Base-by-base conservation (phyloP, 1,284 basidiomycete genomes). In the Rhodotorula sp. region DNA sequence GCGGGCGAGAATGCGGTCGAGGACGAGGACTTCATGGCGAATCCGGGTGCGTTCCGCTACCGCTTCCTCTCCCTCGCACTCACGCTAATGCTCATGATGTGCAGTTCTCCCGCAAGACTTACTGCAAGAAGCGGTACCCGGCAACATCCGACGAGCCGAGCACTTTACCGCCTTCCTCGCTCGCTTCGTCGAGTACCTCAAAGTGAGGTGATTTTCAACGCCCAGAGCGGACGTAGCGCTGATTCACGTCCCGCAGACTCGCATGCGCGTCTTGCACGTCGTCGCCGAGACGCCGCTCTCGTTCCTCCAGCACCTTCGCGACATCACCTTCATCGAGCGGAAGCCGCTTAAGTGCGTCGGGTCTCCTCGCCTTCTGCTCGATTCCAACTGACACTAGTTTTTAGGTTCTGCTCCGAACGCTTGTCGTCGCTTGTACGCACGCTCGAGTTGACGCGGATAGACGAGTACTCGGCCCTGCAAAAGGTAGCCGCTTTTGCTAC, bases 271-370 rank as follows among this genome's bases (percentile, higher is more conserved):
- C 20, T 84, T 99, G 32, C 96, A 99, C 79, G 96, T 99, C 71
- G 96, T 99, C 15, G 96, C 96, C n/a, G 96, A 99, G 81, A 99
- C 96, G 7, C 96, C 96, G 0, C 84, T 92, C n/a, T 98, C 94
- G 3, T 99, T 99, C 81, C 82, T 99, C 53, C 96, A 98, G 78
- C 96, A 99, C 82, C 84, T 99, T 59, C 99, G 97, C 81, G 96
- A 99, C 78, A 97, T 99, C 76, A 99, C 96, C 19, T 99, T 93
- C 79, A 99, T 99, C 76, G 96, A 99, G 80, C 86, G 92, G 72
- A 86, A 95, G 74, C 96, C 96, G n/a, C 82, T 99, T 67, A 86
- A 90, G 92, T 90, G 78, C 70, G 84, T 79, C 24, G 10, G 2
- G n/a, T n/a, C n/a, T 32, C 29, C 20, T 3, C 19, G 8, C 19